Conservation (phyloP, 768 basidiomycete genomes). For the Phanerochaete sordida region DNA sequence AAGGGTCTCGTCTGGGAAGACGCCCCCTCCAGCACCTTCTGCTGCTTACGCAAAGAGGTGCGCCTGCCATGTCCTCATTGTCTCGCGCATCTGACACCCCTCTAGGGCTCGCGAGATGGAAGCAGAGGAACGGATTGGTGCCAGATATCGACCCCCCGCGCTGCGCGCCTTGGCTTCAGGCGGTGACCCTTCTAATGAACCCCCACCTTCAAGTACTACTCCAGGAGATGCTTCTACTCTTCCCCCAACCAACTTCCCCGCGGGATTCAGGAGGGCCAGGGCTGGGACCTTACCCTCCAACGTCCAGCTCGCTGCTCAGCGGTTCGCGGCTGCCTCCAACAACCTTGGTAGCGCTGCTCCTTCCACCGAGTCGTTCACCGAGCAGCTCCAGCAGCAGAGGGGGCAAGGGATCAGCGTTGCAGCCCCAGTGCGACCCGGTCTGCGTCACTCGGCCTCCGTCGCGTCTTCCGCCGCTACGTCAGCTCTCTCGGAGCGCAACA, state of each 20-base stretch:
- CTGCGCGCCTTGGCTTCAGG: conserved; percentile 64
- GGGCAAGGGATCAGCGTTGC: conserved; percentile 32
- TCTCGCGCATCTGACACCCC: conserved; percentile 9
- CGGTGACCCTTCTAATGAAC: conserved; percentile 72
- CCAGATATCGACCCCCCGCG: conserved; percentile 78
- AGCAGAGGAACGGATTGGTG: conserved; percentile 64
- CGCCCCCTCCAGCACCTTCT: conserved; percentile 86
- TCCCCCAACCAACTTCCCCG: conserved; percentile 74
- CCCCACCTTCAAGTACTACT: conserved; percentile 52
- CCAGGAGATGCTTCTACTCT: conserved; percentile 54
- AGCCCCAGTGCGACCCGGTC: conserved; percentile 55
- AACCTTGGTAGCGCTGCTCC: conserved; percentile 46
- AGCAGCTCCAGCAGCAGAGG: conserved; percentile 38
- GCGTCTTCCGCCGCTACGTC: conserved; percentile 54
- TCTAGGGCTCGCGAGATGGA: conserved; percentile 82
- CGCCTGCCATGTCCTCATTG: conserved; percentile 19
- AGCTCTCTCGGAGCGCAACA: conserved; percentile 60
- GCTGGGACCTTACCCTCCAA: conserved; percentile 98
- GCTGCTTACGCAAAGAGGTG: conserved; percentile 88
- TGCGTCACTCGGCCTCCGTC: conserved; percentile 77
- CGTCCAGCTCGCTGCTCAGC: conserved; percentile 82
- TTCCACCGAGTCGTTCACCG: conserved; percentile 46
- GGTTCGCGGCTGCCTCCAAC: conserved; percentile 67
- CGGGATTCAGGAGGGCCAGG: conserved; percentile 91
- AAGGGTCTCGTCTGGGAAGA: conserved; percentile 82